These are phyloP conservation scores for Pezicula neosporulosa DNA, from an alignment of 2,329 filamentous ascomycete genomes.

Conservation along the genomic window DNA sequence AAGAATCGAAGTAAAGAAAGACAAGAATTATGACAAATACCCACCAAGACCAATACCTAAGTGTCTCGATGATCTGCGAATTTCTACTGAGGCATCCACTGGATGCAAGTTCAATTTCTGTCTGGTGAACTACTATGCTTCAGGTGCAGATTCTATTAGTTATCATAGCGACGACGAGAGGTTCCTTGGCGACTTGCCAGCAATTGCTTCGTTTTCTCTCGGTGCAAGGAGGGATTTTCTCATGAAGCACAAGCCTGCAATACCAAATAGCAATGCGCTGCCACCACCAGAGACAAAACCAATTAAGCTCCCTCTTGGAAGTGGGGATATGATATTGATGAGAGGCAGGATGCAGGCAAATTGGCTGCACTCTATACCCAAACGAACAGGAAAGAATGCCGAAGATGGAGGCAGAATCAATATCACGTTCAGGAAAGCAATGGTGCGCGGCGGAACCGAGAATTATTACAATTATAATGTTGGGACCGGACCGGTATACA, in stretches of 20 bases:
- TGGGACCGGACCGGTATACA: constrained; percentile 63
- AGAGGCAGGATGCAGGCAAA: constrained; percentile 68
- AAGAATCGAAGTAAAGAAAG: constrained; percentile 35
- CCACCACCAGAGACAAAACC: constrained; percentile 33
- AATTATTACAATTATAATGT: constrained; percentile 88
- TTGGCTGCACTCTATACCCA: constrained; percentile 78
- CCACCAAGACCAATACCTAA: constrained; percentile 66
- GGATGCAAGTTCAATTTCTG: constrained; percentile 73
- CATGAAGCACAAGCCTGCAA: constrained; percentile 70
- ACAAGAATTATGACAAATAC: constrained; percentile 52
- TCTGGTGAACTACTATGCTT: constrained; percentile 81
- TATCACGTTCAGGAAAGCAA: constrained; percentile 72
- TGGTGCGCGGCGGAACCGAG: constrained; percentile 69
- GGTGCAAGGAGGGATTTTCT: constrained; percentile 72
- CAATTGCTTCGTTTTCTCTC: constrained; percentile 72
- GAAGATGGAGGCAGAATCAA: constrained; percentile 66
- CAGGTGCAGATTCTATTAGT: constrained; percentile 70
- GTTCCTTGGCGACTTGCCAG: constrained; percentile 66
- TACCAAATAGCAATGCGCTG: constrained; percentile 28
- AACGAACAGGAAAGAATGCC: constrained; percentile 61
- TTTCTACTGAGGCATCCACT: constrained; percentile 61
- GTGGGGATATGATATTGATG: constrained; percentile 81
- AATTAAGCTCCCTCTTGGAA: constrained; percentile 51
- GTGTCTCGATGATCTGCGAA: constrained; percentile 63
- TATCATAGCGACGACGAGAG: constrained; percentile 80